Base-by-base conservation (phyloP, 306 rosid species). In the Vigna trinervia region DNA sequence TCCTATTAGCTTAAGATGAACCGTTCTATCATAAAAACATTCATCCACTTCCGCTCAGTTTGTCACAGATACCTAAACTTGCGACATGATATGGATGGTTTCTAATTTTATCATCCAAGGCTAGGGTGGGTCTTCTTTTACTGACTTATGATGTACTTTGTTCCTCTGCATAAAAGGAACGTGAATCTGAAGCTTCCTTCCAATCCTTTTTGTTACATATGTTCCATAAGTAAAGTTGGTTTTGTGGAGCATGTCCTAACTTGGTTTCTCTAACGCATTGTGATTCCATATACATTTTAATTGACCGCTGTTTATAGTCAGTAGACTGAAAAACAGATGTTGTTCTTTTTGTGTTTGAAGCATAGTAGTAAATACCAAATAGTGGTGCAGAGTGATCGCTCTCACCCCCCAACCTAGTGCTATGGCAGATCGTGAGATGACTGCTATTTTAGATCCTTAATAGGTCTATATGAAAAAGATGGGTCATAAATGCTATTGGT, bases 271-370 rank as follows among this genome's bases (percentile, higher is more conserved):
- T 20, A 26, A 53, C 9, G 71, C 60, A 71, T 46, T 45, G 28
- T 51, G 38, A 38, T 62, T 38, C 36, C 46, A n/a, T 2, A 38
- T 63, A 30, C 46, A 39, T 20, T 46, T 30, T 14, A 17, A 54
- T 80, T 23, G 71, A 73, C 23, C 22, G 70, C 22, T 10, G 43
- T 54, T 30, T 26, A 47, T 34, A 15, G 23, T 51, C 14, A 15
- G 10, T 56, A 30, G 34, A 43, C 12, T 36, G 53, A 20, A 34
- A 59, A 12, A 36, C 1, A 2, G 34, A 34, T 74, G 20, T 23
- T 54, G n/a, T 67, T 1, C 47, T 46, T 66, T 66, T 73, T 28
- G 5, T 84, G 93, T 90, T 88, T 71, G 88, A 81, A 83, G 83
- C 41, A 59, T 28, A 59, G 19, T 28, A 5, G 19, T 28, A 41